Base-by-base conservation (phyloP, 345 rosid species). In the Linum trigynum region DNA sequence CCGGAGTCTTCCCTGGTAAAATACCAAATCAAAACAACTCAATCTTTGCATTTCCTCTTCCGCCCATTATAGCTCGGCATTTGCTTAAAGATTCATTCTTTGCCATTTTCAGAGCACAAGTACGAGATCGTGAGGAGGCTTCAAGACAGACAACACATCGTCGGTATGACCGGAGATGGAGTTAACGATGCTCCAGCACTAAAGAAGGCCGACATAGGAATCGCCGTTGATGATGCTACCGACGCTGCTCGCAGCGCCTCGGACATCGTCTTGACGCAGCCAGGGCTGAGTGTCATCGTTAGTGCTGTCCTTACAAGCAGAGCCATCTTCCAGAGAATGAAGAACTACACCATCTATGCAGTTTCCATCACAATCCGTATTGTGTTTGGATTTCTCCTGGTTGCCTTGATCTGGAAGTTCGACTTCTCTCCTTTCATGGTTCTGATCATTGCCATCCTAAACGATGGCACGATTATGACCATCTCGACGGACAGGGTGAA, bases 91-190 rank as follows among this genome's bases (percentile, higher is more conserved):
- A 57, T 66, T 32, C 38, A 43, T 16, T 9, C 59, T 66, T 23
- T n/a, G 48, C 40, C 39, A 50, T 32, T 12, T 65, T 71, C 74
- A 84, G 92, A 89, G 68, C 96, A 86, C 70, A 86, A 89, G 78
- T 86, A 84, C 57, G 90, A 89, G 74, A 89, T 89, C 35, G 92
- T 89, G 37, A 86, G 73, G 79, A 86, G 76, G 72, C 78, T 89
- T 64, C 96, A 89, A 70, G 88, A 89, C 36, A 77, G 83, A 77
- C 84, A 86, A 12, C 92, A 89, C 70, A 89, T 89, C 15, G 83
- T 88, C 40, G 96, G 96, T 9, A 89, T 89, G 96, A 89, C 96
- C 3, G 88, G 96, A 68, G 96, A 89, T 56, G 92, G 92, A 67
- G 92, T 89, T 39, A 89, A 89, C 39, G 92, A 89, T 66, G 96